Conservation (phyloP, 2,329 filamentous ascomycete genomes). For the Cadophora malorum region DNA sequence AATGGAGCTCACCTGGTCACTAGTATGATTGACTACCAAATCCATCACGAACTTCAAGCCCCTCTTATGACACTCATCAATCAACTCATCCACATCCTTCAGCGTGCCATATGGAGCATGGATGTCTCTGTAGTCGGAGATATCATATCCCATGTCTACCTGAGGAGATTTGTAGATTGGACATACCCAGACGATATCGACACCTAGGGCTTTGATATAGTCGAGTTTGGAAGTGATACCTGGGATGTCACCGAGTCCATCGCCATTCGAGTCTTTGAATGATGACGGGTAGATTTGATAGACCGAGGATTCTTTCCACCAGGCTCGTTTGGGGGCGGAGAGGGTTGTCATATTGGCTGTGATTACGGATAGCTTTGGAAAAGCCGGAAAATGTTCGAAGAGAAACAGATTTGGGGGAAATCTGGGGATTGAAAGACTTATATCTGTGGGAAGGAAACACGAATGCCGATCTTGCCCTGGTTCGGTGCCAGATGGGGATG, state of each 20-base stretch:
- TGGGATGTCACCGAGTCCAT: conserved; percentile 66
- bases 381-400: not conserved
- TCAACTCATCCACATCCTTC: conserved; percentile 67
- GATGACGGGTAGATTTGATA: conserved; percentile 67
- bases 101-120: conserved; percentile 71
- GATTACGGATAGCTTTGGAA: not conserved
- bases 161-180: conserved; percentile 71
- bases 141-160: conserved; percentile 75
- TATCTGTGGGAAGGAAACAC: not conserved
- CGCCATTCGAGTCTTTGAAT: conserved; percentile 62
- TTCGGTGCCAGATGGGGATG: not conserved
- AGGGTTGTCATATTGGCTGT: not conserved
- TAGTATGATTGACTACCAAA: conserved; percentile 75
- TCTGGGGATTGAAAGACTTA: conserved; percentile 5
- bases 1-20: conserved; percentile 41
- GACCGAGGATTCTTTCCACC: conserved; percentile 51
- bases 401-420: not conserved
- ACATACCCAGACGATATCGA: conserved; percentile 71
- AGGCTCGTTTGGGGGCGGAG: conserved; percentile 33
- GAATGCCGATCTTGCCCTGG: conserved; percentile 1
- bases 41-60: conserved; percentile 74
- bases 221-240: conserved; percentile 68
- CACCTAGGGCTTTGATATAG: conserved; percentile 65
- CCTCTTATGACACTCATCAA: conserved; percentile 62
- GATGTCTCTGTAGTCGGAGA: conserved; percentile 72